phyloP scores from a whole-genome alignment of 2,329 filamentous ascomycete genomes.

The Zymoseptoria pseudotritici region DNA sequence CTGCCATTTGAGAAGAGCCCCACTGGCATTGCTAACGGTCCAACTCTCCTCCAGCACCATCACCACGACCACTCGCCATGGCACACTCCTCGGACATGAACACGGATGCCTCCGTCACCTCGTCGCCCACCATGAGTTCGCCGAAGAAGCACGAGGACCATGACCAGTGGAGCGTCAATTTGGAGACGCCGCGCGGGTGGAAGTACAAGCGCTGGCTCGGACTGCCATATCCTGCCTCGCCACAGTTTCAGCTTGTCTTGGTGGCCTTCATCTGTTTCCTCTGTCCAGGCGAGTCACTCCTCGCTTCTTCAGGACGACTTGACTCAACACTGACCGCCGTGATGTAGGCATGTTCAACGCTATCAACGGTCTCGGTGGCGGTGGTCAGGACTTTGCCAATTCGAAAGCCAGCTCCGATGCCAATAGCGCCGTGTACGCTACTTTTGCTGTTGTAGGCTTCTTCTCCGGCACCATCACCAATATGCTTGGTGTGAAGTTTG shows the following conservation, averaged over 20 bases:
- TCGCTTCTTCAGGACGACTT: too few species aligned
- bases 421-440: slow-evolving; percentile 64
- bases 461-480: slow-evolving; percentile 68
- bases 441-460: slow-evolving; percentile 60
- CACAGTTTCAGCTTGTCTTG: slow-evolving; percentile 41
- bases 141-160: not conserved
- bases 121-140: not conserved
- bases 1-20: not conserved
- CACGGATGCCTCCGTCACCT: not conserved
- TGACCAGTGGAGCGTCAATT: not conserved
- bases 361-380: slow-evolving; percentile 45
- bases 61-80: not conserved
- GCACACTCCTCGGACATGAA: not conserved
- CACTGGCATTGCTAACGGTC: not conserved
- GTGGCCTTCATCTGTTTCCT: slow-evolving; percentile 48
- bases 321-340: not conserved
- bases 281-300: slow-evolving; percentile 36
- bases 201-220: slow-evolving; percentile 39
- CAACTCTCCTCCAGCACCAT: not conserved
- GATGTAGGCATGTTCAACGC: slow-evolving; percentile 44
- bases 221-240: slow-evolving; percentile 44
- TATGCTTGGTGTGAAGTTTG: slow-evolving; percentile 60
- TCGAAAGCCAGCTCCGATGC: slow-evolving; percentile 53
- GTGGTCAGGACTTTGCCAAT: slow-evolving; percentile 36
- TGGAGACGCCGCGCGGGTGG: slow-evolving; percentile 35